Conservation (phyloP, 257 asterid genomes). For the Voacanga thouarsii region DNA sequence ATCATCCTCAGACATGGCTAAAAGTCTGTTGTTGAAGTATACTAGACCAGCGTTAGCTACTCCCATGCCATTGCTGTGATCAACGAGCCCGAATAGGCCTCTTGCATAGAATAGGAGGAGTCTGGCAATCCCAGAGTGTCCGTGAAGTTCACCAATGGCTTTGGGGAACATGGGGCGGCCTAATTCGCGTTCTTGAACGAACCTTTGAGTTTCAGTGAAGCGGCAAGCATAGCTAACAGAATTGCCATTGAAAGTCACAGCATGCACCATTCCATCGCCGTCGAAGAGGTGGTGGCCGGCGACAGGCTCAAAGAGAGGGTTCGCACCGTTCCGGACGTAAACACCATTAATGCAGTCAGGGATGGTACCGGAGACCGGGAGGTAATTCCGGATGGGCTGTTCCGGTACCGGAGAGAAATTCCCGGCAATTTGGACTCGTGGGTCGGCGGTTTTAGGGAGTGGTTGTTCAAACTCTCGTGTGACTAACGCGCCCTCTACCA, state of each 20-base stretch:
- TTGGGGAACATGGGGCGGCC: slow-evolving; percentile 68
- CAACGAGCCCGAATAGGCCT: slow-evolving; percentile 46
- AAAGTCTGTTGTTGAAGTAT: slow-evolving; percentile 40
- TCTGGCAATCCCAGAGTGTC: slow-evolving; percentile 57
- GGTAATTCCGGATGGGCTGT: slow-evolving; percentile 38
- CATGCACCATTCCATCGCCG: slow-evolving; percentile 82
- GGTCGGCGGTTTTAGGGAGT: slow-evolving; percentile 57
- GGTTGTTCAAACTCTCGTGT: slow-evolving; percentile 40
- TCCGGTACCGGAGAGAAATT: slow-evolving; percentile 69
- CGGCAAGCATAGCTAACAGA: slow-evolving; percentile 61
- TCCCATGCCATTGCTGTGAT: slow-evolving; percentile 54
- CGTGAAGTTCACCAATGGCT: slow-evolving; percentile 74
- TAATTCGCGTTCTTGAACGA: slow-evolving; percentile 51
- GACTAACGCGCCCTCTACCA: slow-evolving; percentile 40
- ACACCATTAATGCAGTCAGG: slow-evolving; percentile 58
- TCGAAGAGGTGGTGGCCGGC: slow-evolving; percentile 72
- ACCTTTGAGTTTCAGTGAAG: slow-evolving; percentile 55
- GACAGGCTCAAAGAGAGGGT: slow-evolving; percentile 56
- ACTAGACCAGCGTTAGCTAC: slow-evolving; percentile 68
- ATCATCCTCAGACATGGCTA: slow-evolving; percentile 79
- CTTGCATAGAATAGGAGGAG: slow-evolving; percentile 49
- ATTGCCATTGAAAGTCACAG: slow-evolving; percentile 35
- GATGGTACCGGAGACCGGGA: slow-evolving; percentile 42
- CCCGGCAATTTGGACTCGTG: slow-evolving; percentile 53
- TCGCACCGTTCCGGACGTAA: slow-evolving; percentile 67